Percentiles rank a stretch among this genome's conserved stretches.
Conservation (phyloP, 1,284 basidiomycete species). For the Apiotrichum veenhuisii region DNA sequence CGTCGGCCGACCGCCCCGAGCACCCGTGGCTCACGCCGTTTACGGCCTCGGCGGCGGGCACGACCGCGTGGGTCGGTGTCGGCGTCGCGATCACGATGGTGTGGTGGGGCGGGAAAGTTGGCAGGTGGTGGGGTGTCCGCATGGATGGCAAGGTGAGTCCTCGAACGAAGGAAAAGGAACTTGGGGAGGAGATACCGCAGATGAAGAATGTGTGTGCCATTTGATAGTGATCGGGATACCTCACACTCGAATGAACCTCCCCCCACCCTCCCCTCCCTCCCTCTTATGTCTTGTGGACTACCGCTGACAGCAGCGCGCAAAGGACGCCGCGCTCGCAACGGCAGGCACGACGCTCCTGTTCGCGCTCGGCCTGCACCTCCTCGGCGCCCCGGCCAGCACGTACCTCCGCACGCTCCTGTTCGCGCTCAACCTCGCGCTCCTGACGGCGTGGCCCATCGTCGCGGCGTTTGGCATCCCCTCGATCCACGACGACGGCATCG, state of each 20-base stretch:
- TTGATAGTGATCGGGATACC: no score
- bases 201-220: no score
- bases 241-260: no score
- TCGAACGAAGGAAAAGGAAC: not conserved
- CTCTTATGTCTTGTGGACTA: not conserved
- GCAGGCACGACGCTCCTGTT: constrained; percentile 54
- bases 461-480: constrained; percentile 66
- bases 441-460: constrained; percentile 64
- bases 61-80: constrained; percentile 59
- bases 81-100: constrained; percentile 61
- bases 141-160: constrained; percentile 22
- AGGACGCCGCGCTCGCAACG: constrained; percentile 60
- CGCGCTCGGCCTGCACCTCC: constrained; percentile 58
- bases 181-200: no score
- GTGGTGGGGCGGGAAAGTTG: constrained; percentile 71
- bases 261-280: no score
- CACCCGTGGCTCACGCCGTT: constrained; percentile 63
- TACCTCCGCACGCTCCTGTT: constrained; percentile 62
- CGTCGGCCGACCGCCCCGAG: constrained; percentile 58
- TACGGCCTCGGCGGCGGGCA: constrained; percentile 61
- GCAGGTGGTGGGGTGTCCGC: constrained; percentile 52
- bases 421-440: constrained; percentile 63
- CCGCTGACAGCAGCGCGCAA: constrained; percentile 12
- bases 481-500: constrained; percentile 36
- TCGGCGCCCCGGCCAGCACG: constrained; percentile 70